Evolutionary conservation across 345 rosid genomes (phyloP).

Genomic region (Euphorbia peplus): DNA sequence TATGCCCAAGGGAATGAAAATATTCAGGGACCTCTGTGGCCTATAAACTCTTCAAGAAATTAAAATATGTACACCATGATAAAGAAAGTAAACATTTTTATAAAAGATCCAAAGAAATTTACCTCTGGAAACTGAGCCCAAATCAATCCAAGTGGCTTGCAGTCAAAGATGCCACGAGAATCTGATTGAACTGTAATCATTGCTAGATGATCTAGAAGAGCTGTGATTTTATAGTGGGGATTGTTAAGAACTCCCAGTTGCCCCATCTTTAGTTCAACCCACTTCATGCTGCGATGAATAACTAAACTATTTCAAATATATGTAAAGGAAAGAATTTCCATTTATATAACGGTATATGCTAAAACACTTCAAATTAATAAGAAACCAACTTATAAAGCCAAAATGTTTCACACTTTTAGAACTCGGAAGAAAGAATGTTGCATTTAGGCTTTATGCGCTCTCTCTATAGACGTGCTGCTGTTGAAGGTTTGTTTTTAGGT

Average conservation of each 20-base stretch:
- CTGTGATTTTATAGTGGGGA: conserved; percentile 88
- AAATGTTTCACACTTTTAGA: background rate
- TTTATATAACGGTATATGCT: background rate
- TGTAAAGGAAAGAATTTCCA: background rate
- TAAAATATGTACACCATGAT: too few species aligned
- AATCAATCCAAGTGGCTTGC: conserved; percentile 90
- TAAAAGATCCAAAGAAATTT: background rate
- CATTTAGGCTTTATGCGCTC: background rate
- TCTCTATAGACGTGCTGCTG: background rate
- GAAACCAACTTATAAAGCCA: background rate
- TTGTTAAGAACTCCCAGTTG: conserved; percentile 88
- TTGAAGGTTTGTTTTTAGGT: too few species aligned
- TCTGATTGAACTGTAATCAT: conserved; percentile 97
- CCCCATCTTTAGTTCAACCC: conserved; percentile 98
- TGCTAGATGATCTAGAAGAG: conserved; percentile 85
- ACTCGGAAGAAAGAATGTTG: background rate
- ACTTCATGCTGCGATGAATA: conserved; percentile 66
- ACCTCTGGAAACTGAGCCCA: conserved; percentile 94
- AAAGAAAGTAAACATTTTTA: background rate
- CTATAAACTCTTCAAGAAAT: background rate
- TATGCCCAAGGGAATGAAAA: background rate
- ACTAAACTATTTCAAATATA: background rate
- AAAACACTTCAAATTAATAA: background rate
- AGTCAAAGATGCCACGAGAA: conserved; percentile 76
- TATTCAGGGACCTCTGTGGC: background rate